Evolutionary conservation across 2,329 filamentous ascomycete species (phyloP), one percentile per base, ranked within the genome.

Genomic region (Aspergillus sergii): DNA sequence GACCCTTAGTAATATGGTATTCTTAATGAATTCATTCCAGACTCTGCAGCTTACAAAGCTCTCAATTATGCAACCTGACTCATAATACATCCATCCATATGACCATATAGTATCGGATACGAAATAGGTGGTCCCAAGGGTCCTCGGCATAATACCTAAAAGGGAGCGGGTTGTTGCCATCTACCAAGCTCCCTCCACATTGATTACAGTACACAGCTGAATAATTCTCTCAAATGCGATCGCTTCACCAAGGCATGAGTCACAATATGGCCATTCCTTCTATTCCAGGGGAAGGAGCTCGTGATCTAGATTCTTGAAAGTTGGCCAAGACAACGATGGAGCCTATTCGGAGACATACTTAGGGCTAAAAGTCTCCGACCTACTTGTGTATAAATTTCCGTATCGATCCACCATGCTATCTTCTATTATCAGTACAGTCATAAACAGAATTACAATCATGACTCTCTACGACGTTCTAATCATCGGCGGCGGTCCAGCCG

Each of bases 401-500:
- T 4, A 3, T 5, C 8, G 2, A 51, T 6, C 26, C 14, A 51
- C 3, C 23, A 19, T n/a, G 3, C 23, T n/a, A 4, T 28, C 12
- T 28, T 48, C 7, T 4, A 48, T 28, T 16, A 19, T 2, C 4
- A 16, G 3, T 12, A 19, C 16, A 30, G 3, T 2, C 12, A 28
- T 19, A 2, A 28, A 9, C 16, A 30, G 12, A 6, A 9, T 10
- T 9, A 28, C 2, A n/a, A 51, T 5, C 3, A 51, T 51, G 45
- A 28, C 50, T 11, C 30, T 62, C 19, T 46, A 53, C 28, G 60
- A 62, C 21, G 46, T 55, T 30, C 39, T 62, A 6, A 74, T 81
- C 59, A 69, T 81, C 19, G 82, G 82, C 56, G 77, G 70, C 32
- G 82, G 82, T 0, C 82, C 81, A 8, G 79, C 80, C 0, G 82